These are phyloP conservation scores for Corchorus capsularis DNA, from an alignment of 345 rosid genomes.

Conservation along the genomic window DNA sequence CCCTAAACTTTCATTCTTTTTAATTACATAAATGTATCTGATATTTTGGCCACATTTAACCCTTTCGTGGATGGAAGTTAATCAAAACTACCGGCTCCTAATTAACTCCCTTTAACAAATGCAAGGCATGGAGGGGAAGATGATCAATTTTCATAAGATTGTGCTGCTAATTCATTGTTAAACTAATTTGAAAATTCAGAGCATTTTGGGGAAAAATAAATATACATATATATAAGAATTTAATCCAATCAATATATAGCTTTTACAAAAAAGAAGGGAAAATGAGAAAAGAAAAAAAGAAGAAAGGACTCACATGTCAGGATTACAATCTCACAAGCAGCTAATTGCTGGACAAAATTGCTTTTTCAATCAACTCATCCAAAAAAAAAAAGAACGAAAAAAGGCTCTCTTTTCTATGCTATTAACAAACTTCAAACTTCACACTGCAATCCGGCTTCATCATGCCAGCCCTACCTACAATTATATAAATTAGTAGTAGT, in stretches of 20 bases:
- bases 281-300: too few relatives aligned
- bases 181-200: too few relatives aligned
- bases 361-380: constrained; percentile 10
- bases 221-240: neutral
- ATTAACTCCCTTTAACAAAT: too few relatives aligned
- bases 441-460: constrained; percentile 26
- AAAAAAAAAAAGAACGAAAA: neutral
- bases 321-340: constrained; percentile 15
- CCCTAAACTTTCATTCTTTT: too few relatives aligned
- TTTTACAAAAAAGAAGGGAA: neutral
- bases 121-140: too few relatives aligned
- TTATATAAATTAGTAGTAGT: constrained; percentile 11
- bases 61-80: too few relatives aligned
- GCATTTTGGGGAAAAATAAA: neutral
- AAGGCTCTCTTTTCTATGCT: neutral
- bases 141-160: too few relatives aligned
- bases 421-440: constrained; percentile 32
- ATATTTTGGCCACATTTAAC: too few relatives aligned
- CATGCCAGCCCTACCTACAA: constrained; percentile 15
- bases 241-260: constrained; percentile 15
- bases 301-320: neutral
- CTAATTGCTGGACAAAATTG: constrained; percentile 20
- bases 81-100: too few relatives aligned
- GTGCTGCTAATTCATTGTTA: too few relatives aligned
- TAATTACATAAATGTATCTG: too few relatives aligned